Conservation (phyloP, 768 basidiomycete species). For the Rhizopogon salebrosus region DNA sequence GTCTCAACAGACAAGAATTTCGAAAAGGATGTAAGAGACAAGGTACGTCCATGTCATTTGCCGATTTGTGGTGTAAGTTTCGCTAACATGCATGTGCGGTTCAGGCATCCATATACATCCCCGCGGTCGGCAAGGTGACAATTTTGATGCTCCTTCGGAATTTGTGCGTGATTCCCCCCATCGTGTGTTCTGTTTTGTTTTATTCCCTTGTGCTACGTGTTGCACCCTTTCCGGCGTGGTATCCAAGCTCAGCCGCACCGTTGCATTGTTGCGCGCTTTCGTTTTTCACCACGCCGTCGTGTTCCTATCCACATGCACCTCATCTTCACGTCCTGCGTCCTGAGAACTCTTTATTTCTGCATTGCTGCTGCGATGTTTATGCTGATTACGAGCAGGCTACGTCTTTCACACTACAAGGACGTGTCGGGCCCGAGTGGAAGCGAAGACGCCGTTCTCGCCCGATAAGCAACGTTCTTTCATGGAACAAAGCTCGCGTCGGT, state of each 20-base stretch:
- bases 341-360: background rate
- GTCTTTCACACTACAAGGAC: constrained; percentile 24
- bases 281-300: background rate
- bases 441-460: constrained; percentile 6
- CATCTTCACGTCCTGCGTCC: background rate
- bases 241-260: background rate
- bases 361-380: background rate
- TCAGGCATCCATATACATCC: constrained; percentile 90
- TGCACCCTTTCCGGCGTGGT: background rate
- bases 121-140: constrained; percentile 96
- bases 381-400: constrained; percentile 15
- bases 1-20: constrained; percentile 97
- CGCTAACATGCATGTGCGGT: background rate
- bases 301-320: background rate
- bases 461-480: background rate
- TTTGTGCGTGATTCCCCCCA: constrained; percentile 49
- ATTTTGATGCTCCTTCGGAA: constrained; percentile 97
- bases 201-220: background rate
- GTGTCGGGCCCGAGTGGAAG: constrained; percentile 6
- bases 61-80: background rate
- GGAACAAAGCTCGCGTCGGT: background rate
- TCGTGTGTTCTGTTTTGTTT: background rate
- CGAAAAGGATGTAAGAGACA: constrained; percentile 85
- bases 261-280: background rate
- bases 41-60: constrained; percentile 44